A percentile compares a stretch with the other conserved stretches of the same genome.
Evolutionary conservation across 192 early-diverging fungal species (phyloP).

Genomic region (Rhizophlyctis rosea): DNA sequence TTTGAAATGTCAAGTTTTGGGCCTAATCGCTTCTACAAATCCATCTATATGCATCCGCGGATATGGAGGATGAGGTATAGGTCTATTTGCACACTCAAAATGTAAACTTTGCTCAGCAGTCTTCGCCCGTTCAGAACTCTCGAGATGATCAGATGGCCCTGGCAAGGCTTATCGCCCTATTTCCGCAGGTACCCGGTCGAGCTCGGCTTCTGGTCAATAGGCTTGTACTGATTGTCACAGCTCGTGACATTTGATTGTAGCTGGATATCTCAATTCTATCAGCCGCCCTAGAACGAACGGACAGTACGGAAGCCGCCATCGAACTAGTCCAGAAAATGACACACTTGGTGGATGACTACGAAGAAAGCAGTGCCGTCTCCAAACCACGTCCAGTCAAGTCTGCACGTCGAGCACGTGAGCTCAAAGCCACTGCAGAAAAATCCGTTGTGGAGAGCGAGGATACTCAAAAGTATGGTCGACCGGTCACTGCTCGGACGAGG

Average conservation of each 20-base stretch:
- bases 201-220: neutral
- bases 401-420: neutral
- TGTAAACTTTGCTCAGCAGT: no score
- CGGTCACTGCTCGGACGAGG: neutral
- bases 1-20: no score
- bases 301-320: neutral
- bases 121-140: no score
- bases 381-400: neutral
- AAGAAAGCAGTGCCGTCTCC: neutral
- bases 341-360: neutral
- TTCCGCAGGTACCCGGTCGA: neutral
- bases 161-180: conserved; percentile 11
- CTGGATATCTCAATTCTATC: neutral
- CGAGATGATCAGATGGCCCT: conserved; percentile 9
- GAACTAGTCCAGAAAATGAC: neutral
- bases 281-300: conserved; percentile 10
- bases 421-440: neutral
- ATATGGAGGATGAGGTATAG: no score
- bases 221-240: neutral
- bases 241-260: neutral
- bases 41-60: no score
- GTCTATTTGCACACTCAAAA: no score
- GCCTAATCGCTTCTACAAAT: no score
- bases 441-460: neutral
- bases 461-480: neutral